Conservation (phyloP, 768 basidiomycete genomes). For the Suillus alpinus region DNA sequence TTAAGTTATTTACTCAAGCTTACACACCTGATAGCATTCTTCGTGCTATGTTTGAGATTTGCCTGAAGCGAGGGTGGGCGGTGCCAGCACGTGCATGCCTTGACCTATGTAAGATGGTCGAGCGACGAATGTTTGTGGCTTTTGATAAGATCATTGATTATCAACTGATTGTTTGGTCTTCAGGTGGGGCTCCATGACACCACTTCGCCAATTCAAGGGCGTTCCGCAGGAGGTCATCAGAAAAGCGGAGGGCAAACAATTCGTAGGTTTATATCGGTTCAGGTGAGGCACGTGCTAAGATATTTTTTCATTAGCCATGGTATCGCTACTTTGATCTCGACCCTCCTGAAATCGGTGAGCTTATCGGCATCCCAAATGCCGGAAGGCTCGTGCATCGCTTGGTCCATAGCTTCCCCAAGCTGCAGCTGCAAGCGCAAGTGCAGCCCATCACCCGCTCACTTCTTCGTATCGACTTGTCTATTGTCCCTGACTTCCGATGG, state of each 20-base stretch:
- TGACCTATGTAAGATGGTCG: conserved; percentile 95
- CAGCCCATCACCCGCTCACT: conserved; percentile 95
- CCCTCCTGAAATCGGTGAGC: conserved; percentile 91
- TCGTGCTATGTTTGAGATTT: conserved; percentile 97
- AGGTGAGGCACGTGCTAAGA: neutral
- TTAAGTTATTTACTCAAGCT: neutral
- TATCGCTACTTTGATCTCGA: conserved; percentile 93
- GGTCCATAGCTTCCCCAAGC: conserved; percentile 94
- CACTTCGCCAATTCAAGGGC: conserved; percentile 92
- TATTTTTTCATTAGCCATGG: conserved; percentile 62
- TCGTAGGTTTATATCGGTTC: conserved; percentile 50
- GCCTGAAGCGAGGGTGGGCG: conserved; percentile 97
- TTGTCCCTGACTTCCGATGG: conserved; percentile 98
- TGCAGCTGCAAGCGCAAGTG: conserved; percentile 94
- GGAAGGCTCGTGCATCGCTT: conserved; percentile 89
- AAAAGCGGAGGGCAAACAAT: conserved; percentile 96
- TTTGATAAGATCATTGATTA: neutral
- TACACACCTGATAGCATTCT: conserved; percentile 58
- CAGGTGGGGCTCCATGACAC: conserved; percentile 98
- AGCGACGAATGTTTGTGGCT: conserved; percentile 66
- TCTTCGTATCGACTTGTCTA: conserved; percentile 88
- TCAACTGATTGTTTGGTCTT: conserved; percentile 3
- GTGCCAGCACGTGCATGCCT: conserved; percentile 87
- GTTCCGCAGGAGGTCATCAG: conserved; percentile 81
- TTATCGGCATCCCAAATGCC: conserved; percentile 91